These are phyloP conservation scores for Musa beccarii DNA, from an alignment of 176 grass and related monocot genomes.

Conservation along the genomic window DNA sequence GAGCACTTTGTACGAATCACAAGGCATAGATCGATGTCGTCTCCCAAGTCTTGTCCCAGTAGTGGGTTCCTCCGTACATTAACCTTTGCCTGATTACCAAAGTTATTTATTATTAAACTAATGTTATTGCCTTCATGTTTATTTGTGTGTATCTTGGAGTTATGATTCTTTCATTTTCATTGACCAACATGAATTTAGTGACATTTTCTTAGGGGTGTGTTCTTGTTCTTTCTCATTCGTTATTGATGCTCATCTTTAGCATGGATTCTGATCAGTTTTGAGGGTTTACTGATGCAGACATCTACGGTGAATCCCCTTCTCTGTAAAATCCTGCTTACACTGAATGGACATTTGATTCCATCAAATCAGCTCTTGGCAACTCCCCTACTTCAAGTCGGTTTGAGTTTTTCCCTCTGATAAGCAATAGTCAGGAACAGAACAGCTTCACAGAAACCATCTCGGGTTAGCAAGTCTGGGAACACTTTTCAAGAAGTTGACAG, in stretches of 20 bases:
- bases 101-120: background rate
- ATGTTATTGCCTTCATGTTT: background rate
- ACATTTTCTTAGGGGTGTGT: background rate
- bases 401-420: constrained; percentile 13
- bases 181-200: background rate
- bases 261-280: constrained; percentile 80
- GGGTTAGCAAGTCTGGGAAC: constrained; percentile 27
- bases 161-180: background rate
- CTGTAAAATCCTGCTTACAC: constrained; percentile 21
- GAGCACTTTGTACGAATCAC: too few relatives aligned
- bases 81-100: too few relatives aligned
- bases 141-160: background rate
- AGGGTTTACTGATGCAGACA: constrained; percentile 36
- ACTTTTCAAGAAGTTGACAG: constrained; percentile 34
- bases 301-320: constrained; percentile 34
- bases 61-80: too few relatives aligned
- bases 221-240: constrained; percentile 28
- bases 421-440: constrained; percentile 47
- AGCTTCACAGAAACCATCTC: constrained; percentile 69
- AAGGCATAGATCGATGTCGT: too few relatives aligned
- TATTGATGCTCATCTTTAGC: constrained; percentile 50
- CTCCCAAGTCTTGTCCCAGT: too few relatives aligned
- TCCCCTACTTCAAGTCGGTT: background rate
- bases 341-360: constrained; percentile 38
- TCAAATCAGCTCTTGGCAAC: constrained; percentile 35